Evolutionary conservation across 2,329 filamentous ascomycete species (phyloP).

Genomic region (Davidsoniella australis): DNA sequence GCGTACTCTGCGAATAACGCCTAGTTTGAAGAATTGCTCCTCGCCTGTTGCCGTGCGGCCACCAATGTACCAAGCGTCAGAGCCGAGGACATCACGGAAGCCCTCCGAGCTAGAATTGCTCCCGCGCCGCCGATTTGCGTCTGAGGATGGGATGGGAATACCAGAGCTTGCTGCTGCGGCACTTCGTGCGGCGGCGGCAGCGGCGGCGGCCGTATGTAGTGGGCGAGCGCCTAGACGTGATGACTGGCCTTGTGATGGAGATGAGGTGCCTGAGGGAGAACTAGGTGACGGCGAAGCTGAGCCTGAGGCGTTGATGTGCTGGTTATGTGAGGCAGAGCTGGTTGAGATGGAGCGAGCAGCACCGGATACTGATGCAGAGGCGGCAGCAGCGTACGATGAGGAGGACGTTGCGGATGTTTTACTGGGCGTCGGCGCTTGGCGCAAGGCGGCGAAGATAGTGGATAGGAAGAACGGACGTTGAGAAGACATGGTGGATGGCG

Average conservation of each 20-base stretch:
- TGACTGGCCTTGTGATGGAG: conserved; percentile 10
- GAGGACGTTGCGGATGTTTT: conserved; percentile 21
- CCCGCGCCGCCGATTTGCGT: conserved; percentile 34
- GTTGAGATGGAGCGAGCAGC: conserved; percentile 16
- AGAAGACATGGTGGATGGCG: conserved; percentile 17
- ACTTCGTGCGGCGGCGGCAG: conserved; percentile 17
- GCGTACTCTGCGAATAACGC: conserved; percentile 53
- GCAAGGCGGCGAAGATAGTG: conserved; percentile 38
- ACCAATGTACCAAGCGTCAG: conserved; percentile 70
- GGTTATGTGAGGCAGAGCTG: conserved; percentile 13
- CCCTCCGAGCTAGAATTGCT: conserved; percentile 63
- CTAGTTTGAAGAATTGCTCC: conserved; percentile 66
- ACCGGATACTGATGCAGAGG: conserved; percentile 12
- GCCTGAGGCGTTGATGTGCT: conserved; percentile 12
- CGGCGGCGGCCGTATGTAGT: conserved; percentile 2
- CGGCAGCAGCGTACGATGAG: conserved; percentile 14
- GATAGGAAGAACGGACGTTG: conserved; percentile 40
- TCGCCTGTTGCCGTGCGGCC: conserved; percentile 61
- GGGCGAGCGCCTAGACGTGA: conserved; percentile 5
- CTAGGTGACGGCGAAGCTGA: conserved; percentile 16
- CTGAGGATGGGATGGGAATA: conserved; percentile 25
- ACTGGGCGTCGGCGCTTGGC: conserved; percentile 23
- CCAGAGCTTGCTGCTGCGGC: conserved; percentile 17
- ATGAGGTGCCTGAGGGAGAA: conserved; percentile 13
- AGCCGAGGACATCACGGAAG: conserved; percentile 53